Percentiles rank a stretch among this genome's conserved stretches.
phyloP scores from a whole-genome alignment of 2,329 filamentous ascomycete genomes.

The Daldinia eschscholtzii region DNA sequence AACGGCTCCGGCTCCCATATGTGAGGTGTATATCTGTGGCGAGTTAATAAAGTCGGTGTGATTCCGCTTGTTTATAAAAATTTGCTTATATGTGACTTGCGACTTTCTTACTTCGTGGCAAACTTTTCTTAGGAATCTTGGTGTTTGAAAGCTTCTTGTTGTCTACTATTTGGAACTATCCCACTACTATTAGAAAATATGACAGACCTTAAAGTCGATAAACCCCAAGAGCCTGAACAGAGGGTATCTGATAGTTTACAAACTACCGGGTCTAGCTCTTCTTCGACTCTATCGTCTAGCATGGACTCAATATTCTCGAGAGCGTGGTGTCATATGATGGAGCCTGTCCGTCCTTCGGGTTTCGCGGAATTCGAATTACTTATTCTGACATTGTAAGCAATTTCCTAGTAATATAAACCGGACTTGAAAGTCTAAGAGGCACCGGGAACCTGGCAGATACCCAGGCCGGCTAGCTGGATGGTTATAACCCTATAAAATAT shows the following conservation, averaged over 20 bases:
- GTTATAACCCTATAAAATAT: neutral
- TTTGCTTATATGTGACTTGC: slow-evolving; percentile 16
- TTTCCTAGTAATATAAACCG: slow-evolving; percentile 3
- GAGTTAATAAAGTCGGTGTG: slow-evolving; percentile 33
- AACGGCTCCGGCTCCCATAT: slow-evolving; percentile 27
- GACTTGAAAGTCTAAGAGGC: neutral
- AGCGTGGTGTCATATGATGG: slow-evolving; percentile 47
- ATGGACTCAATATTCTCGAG: slow-evolving; percentile 41
- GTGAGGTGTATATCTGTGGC: slow-evolving; percentile 22
- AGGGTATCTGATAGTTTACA: slow-evolving; percentile 22
- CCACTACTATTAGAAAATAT: slow-evolving; percentile 6
- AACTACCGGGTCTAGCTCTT: slow-evolving; percentile 18
- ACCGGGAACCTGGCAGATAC: slow-evolving; percentile 2
- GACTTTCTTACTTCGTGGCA: slow-evolving; percentile 5
- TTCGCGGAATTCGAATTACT: slow-evolving; percentile 62
- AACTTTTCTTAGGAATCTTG: slow-evolving; percentile 3
- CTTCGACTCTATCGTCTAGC: slow-evolving; percentile 12
- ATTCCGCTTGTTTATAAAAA: slow-evolving; percentile 16
- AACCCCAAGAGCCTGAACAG: slow-evolving; percentile 20
- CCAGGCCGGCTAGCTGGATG: neutral
- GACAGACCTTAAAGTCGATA: slow-evolving; percentile 20
- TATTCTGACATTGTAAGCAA: slow-evolving; percentile 59
- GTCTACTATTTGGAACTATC: neutral
- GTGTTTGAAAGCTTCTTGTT: slow-evolving; percentile 7
- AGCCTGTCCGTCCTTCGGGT: slow-evolving; percentile 55